These are phyloP conservation scores for Talaromyces sp. DNA, from an alignment of 2,329 filamentous ascomycete genomes.

Conservation along the genomic window DNA sequence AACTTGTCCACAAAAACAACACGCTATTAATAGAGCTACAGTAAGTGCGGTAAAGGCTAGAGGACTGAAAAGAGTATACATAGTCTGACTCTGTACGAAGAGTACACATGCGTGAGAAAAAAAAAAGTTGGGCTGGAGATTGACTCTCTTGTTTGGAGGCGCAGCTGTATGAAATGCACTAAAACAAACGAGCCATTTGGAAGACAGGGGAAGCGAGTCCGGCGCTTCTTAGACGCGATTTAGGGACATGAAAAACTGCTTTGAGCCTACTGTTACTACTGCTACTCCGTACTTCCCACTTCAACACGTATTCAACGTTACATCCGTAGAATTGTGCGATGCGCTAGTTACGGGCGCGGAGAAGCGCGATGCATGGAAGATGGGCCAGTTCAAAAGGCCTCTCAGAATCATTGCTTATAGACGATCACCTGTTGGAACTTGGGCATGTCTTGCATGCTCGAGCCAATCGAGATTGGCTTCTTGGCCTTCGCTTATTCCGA, in stretches of 20 bases:
- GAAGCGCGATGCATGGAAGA: background rate
- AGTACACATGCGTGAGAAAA: no score
- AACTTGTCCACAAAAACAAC: background rate
- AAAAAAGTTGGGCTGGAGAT: background rate
- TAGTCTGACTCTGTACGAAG: no score
- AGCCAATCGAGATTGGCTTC: background rate
- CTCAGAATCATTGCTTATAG: background rate
- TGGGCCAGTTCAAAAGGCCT: background rate
- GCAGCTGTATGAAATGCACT: background rate
- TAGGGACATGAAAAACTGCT: background rate
- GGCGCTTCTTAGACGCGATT: background rate
- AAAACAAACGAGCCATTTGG: background rate
- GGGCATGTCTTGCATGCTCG: background rate
- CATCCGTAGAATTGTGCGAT: background rate
- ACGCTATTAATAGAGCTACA: background rate
- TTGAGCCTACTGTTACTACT: background rate
- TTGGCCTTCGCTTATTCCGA: background rate
- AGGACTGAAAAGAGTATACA: background rate
- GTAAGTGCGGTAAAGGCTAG: background rate
- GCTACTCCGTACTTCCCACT: background rate
- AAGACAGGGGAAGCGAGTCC: background rate
- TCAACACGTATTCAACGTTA: background rate
- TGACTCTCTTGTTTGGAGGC: background rate
- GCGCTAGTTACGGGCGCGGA: background rate
- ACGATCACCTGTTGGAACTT: background rate